Conservation (phyloP, 768 basidiomycete species). For the Leccinum sublutescens region DNA sequence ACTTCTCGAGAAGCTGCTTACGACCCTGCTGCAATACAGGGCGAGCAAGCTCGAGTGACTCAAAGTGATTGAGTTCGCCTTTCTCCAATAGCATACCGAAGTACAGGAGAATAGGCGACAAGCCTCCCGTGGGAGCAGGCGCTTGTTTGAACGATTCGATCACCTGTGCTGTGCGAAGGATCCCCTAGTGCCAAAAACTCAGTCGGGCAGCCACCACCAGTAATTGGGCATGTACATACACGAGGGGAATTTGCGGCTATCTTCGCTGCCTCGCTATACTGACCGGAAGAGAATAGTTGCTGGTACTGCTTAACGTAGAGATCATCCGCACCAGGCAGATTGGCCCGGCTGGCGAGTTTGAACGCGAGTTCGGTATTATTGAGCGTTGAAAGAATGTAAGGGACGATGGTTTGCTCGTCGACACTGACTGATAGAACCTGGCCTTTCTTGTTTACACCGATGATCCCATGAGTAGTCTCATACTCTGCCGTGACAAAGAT, state of each 20-base stretch:
- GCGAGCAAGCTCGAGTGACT: constrained; percentile 92
- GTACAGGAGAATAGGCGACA: constrained; percentile 96
- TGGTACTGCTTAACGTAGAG: constrained; percentile 94
- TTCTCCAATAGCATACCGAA: constrained; percentile 99
- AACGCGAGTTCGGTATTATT: constrained; percentile 98
- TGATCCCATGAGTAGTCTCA: constrained; percentile 91
- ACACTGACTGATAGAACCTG: constrained; percentile 96
- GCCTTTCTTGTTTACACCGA: constrained; percentile 99
- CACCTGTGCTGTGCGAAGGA: constrained; percentile 89
- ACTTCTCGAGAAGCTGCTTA: constrained; percentile 97
- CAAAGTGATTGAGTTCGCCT: constrained; percentile 95
- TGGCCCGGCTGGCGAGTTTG: constrained; percentile 94
- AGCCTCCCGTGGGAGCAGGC: constrained; percentile 83
- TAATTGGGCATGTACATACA: constrained; percentile 40
- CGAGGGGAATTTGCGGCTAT: constrained; percentile 96
- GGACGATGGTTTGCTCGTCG: constrained; percentile 94
- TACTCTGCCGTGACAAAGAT: constrained; percentile 99
- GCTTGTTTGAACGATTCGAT: constrained; percentile 98
- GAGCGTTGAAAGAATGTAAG: constrained; percentile 89
- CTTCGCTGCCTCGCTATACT: constrained; percentile 94
- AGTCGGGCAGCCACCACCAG: not conserved
- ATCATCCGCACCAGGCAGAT: constrained; percentile 96
- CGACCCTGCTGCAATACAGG: constrained; percentile 95
- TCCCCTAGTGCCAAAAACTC: constrained; percentile 54
- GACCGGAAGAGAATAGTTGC: constrained; percentile 81